Base-by-base conservation (phyloP, 2,329 filamentous ascomycete species). In the Fusarium sp. region DNA sequence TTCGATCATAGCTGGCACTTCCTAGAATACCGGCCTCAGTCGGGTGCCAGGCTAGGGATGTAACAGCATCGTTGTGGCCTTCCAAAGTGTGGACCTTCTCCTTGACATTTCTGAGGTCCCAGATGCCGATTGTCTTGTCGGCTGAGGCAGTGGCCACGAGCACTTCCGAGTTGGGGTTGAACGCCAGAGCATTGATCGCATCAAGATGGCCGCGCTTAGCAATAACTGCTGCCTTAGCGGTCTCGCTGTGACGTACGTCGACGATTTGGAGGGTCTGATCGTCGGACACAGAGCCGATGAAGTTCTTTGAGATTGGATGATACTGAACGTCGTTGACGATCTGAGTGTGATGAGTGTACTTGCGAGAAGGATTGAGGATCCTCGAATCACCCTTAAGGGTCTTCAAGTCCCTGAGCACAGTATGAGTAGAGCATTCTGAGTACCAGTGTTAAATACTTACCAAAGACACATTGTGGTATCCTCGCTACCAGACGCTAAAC, bases 301-400 rank as follows among this genome's bases (percentile, higher is more conserved):
- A 91, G 77, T 92, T 91, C 78, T 91, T 92, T 73, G 96, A 94
- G 48, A 95, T 89, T 14, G 96, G 95, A 78, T 98, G 96, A 80
- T 97, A 94, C 83, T 98, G 95, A 38, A 99, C 95, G 79, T 99
- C 96, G 82, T 99, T 99, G 80, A 99, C 96, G 61, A 96, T 93
- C 33, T 96, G 92, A 26, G 89, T 91, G 82, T 99, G 97, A 75
- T 98, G 94, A 2, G 91, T 96, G 83, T 96, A 98, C 44, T 90
- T 92, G 54, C 92, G 90, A 10, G 88, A 86, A 18, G 95, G 92
- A 77, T 90, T 90, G 58, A 98, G 86, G 36, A 88, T 89, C 79
- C 90, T 93, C 82, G 91, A 92, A 68, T 89, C 89, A 75, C 90
- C 90, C 63, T 91, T 90, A 74, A 95, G 92, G 63, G 91, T 91